phyloP scores from a whole-genome alignment of 2,329 filamentous ascomycete species.

The Waltergamsia citrina region DNA sequence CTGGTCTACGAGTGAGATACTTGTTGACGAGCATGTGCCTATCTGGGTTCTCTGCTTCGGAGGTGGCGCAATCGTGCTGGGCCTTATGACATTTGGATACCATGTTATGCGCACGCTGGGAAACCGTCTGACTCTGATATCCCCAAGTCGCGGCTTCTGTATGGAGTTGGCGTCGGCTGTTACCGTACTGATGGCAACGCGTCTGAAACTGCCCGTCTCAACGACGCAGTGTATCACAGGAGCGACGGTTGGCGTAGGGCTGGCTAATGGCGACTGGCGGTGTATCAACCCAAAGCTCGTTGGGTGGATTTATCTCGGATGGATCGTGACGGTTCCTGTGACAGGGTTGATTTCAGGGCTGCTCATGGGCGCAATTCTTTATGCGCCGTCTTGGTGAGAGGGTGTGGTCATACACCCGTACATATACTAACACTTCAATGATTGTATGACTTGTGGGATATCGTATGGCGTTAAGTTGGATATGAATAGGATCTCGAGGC shows the following conservation, averaged over 20 bases:
- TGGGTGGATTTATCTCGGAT: conserved; percentile 36
- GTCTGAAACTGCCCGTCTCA: conserved; percentile 37
- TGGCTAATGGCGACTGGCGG: conserved; percentile 37
- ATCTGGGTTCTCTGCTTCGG: conserved; percentile 40
- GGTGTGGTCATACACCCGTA: too few relatives aligned
- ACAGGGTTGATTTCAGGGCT: conserved; percentile 39
- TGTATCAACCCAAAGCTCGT: conserved; percentile 39
- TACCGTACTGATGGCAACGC: conserved; percentile 44
- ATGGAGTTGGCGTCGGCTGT: conserved; percentile 42
- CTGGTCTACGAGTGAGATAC: conserved; percentile 30
- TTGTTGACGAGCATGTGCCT: conserved; percentile 27
- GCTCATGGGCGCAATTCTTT: conserved; percentile 44
- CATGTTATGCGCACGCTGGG: conserved; percentile 51
- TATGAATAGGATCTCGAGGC: too few relatives aligned
- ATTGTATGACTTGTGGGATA: too few relatives aligned
- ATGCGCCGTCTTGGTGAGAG: conserved; percentile 28
- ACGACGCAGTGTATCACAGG: conserved; percentile 45
- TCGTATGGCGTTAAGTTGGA: too few relatives aligned
- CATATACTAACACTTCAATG: too few relatives aligned
- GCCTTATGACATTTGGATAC: conserved; percentile 53
- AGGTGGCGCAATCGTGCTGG: conserved; percentile 39
- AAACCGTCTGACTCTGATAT: conserved; percentile 45
- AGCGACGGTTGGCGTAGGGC: conserved; percentile 40
- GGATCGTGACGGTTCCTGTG: conserved; percentile 41
- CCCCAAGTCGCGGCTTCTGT: conserved; percentile 39